Conservation (phyloP, 2,329 filamentous ascomycete genomes). For the Akanthomyces uredinophilus region DNA sequence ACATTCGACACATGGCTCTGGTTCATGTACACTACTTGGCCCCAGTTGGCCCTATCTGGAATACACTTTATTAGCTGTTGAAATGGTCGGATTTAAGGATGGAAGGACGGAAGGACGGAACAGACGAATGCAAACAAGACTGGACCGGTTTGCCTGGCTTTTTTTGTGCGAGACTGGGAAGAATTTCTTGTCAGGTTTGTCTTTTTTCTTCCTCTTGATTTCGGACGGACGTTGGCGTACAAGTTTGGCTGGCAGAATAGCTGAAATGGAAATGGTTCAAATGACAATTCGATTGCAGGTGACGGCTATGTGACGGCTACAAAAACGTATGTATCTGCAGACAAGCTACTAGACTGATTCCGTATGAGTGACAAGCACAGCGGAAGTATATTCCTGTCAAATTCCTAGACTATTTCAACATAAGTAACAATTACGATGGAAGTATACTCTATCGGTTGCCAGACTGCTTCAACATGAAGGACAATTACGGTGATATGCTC, state of each 20-base stretch:
- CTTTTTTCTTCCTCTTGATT: background rate
- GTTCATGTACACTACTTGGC: slow-evolving; percentile 14
- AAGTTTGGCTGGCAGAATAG: slow-evolving; percentile 4
- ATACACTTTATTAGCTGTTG: slow-evolving; percentile 3
- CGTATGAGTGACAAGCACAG: too few relatives aligned
- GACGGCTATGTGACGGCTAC: too few relatives aligned
- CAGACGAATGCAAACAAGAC: slow-evolving; percentile 3
- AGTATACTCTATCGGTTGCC: too few relatives aligned
- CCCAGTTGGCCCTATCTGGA: background rate
- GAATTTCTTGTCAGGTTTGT: background rate
- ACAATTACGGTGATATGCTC: too few relatives aligned
- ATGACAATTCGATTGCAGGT: background rate
- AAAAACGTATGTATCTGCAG: too few relatives aligned
- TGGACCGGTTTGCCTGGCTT: slow-evolving; percentile 5
- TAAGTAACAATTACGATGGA: too few relatives aligned
- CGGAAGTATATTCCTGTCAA: too few relatives aligned
- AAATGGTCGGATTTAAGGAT: background rate
- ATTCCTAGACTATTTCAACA: too few relatives aligned
- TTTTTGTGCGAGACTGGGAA: background rate
- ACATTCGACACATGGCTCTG: slow-evolving; percentile 10
- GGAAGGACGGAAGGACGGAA: background rate
- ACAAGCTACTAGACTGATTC: too few relatives aligned
- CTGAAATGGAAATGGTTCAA: background rate
- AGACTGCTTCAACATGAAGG: too few relatives aligned
- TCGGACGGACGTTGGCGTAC: background rate